A percentile compares a stretch with the other conserved stretches of the same genome.
phyloP scores from a whole-genome alignment of 1,139 yeast species.

The Candida tropicalis region DNA sequence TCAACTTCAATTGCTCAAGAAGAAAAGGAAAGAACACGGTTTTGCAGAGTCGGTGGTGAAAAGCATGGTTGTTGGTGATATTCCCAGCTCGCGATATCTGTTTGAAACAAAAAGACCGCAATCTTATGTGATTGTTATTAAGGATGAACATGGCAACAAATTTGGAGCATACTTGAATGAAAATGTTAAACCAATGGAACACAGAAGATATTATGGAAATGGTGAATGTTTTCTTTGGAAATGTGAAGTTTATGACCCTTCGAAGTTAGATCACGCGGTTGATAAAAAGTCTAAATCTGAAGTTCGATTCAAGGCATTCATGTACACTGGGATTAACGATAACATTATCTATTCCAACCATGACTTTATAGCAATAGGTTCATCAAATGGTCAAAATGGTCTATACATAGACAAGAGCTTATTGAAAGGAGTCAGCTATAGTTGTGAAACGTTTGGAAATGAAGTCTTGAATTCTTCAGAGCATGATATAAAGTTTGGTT shows the following conservation, averaged over 20 bases:
- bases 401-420: slow-evolving; percentile 82
- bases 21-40: slow-evolving; percentile 30
- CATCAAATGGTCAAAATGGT: slow-evolving; percentile 89
- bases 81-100: slow-evolving; percentile 18
- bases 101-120: slow-evolving; percentile 40
- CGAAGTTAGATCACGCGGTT: slow-evolving; percentile 18
- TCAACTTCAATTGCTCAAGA: slow-evolving; percentile 29
- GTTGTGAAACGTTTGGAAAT: slow-evolving; percentile 87
- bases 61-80: slow-evolving; percentile 30
- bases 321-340: slow-evolving; percentile 88
- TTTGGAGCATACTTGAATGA: slow-evolving; percentile 91
- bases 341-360: slow-evolving; percentile 82
- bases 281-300: slow-evolving; percentile 13
- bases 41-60: slow-evolving; percentile 41
- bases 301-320: slow-evolving; percentile 71
- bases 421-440: slow-evolving; percentile 73
- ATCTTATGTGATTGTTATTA: slow-evolving; percentile 73
- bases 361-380: slow-evolving; percentile 81
- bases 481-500: slow-evolving; percentile 45
- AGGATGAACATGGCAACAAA: slow-evolving; percentile 60
- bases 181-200: slow-evolving; percentile 67
- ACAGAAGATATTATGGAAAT: slow-evolving; percentile 81
- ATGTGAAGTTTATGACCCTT: slow-evolving; percentile 39
- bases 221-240: slow-evolving; percentile 97
- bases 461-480: slow-evolving; percentile 56